Evolutionary conservation across 345 rosid species (phyloP).

Genomic region (Dipteronia dyeriana): DNA sequence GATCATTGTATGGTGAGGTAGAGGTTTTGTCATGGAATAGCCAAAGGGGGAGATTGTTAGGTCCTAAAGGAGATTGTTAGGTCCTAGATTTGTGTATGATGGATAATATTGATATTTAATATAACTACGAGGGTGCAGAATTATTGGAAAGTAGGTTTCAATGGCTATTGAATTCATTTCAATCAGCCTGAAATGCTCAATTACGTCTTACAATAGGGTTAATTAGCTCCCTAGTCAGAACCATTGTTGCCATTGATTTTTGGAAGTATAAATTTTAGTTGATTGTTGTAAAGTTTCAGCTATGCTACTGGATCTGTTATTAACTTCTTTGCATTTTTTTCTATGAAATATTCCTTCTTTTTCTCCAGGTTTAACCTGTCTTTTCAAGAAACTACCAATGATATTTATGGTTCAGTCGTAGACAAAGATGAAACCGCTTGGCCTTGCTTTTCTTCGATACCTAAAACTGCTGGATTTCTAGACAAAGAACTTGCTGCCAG

Average conservation of each 20-base stretch:
- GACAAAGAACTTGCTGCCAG: slow-evolving; percentile 93
- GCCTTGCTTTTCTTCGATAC: slow-evolving; percentile 68
- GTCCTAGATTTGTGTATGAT: too few relatives aligned
- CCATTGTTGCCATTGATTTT: background rate
- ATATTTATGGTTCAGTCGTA: slow-evolving; percentile 41
- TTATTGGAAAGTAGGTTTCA: background rate
- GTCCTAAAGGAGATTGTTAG: too few relatives aligned
- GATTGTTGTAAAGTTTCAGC: slow-evolving; percentile 8
- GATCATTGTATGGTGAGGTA: too few relatives aligned
- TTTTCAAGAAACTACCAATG: slow-evolving; percentile 48
- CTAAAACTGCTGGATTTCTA: slow-evolving; percentile 65
- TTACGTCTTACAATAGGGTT: background rate
- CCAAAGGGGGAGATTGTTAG: too few relatives aligned
- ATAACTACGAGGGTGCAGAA: background rate
- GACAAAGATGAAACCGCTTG: slow-evolving; percentile 56
- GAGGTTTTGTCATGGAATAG: too few relatives aligned
- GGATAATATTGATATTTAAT: background rate
- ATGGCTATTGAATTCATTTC: background rate
- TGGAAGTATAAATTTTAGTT: background rate
- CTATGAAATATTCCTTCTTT: slow-evolving; percentile 6
- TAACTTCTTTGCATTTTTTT: background rate
- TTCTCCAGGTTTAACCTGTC: slow-evolving; percentile 62
- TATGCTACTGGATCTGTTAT: background rate
- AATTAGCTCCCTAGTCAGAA: background rate
- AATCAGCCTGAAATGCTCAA: background rate